phyloP scores from a whole-genome alignment of 306 rosid genomes.

The Trifolium fragiferum region DNA sequence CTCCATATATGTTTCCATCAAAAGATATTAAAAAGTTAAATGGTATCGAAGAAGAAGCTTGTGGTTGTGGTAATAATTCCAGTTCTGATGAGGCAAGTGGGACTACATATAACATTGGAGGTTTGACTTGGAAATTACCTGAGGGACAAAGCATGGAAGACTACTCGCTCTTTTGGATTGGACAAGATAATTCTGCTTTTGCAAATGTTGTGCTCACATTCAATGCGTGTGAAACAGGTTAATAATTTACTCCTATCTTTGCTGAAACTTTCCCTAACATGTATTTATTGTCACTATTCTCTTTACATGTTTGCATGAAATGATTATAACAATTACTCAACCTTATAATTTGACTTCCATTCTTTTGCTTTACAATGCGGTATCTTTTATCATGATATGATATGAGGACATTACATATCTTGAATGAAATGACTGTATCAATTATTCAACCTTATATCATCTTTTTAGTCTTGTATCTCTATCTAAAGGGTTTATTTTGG shows the following conservation, averaged over 20 bases:
- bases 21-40: conserved; percentile 45
- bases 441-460: too few relatives aligned
- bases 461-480: conserved; percentile 13
- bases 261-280: background rate
- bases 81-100: conserved; percentile 40
- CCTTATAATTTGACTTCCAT: conserved; percentile 9
- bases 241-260: conserved; percentile 13
- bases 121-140: conserved; percentile 75
- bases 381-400: conserved; percentile 24
- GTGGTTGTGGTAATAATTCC: conserved; percentile 38
- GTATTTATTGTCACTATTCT: conserved; percentile 27
- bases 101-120: conserved; percentile 62
- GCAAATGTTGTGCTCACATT: conserved; percentile 80
- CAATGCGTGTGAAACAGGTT: conserved; percentile 90
- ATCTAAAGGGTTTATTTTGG: conserved; percentile 5
- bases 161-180: conserved; percentile 82
- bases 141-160: conserved; percentile 74
- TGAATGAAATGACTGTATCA: too few relatives aligned
- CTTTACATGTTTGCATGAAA: conserved; percentile 1
- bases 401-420: background rate
- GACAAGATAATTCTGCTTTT: conserved; percentile 81
- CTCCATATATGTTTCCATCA: conserved; percentile 68
- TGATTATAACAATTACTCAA: conserved; percentile 1
- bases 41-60: conserved; percentile 44
- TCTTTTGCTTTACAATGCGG: conserved; percentile 15